phyloP scores from a whole-genome alignment of 1,284 basidiomycete species.

The Peniophora sp. region DNA sequence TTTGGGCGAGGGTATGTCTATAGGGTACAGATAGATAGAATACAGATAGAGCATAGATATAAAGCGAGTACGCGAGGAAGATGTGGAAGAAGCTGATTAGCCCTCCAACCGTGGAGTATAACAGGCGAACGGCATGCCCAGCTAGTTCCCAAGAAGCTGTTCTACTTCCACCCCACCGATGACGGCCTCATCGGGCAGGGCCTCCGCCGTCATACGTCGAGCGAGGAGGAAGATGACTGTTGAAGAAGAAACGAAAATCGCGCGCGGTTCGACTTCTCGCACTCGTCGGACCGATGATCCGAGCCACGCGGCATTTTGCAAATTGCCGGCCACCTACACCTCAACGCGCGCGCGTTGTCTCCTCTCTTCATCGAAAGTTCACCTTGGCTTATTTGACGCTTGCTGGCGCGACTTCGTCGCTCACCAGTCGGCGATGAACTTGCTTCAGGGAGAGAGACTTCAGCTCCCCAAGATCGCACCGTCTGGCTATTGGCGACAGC shows the following conservation, averaged over 20 bases:
- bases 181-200: neutral
- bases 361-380: constrained; percentile 48
- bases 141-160: constrained; percentile 34
- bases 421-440: constrained; percentile 32
- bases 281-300: too few relatives aligned
- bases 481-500: constrained; percentile 29
- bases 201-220: constrained; percentile 21
- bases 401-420: constrained; percentile 42
- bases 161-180: neutral
- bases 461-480: constrained; percentile 43
- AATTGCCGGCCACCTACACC: too few relatives aligned
- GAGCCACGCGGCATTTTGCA: too few relatives aligned
- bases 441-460: constrained; percentile 36
- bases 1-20: too few relatives aligned
- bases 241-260: constrained; percentile 19
- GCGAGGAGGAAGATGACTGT: constrained; percentile 54
- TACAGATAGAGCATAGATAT: too few relatives aligned
- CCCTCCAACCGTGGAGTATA: constrained; percentile 41
- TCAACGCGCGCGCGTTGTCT: neutral
- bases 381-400: constrained; percentile 58
- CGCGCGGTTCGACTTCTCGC: too few relatives aligned
- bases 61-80: too few relatives aligned
- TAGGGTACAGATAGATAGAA: too few relatives aligned
- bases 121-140: constrained; percentile 64
- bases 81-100: constrained; percentile 52